These are phyloP conservation scores for Talaromyces islandicus DNA, from an alignment of 2,329 filamentous ascomycete genomes.

Conservation along the genomic window DNA sequence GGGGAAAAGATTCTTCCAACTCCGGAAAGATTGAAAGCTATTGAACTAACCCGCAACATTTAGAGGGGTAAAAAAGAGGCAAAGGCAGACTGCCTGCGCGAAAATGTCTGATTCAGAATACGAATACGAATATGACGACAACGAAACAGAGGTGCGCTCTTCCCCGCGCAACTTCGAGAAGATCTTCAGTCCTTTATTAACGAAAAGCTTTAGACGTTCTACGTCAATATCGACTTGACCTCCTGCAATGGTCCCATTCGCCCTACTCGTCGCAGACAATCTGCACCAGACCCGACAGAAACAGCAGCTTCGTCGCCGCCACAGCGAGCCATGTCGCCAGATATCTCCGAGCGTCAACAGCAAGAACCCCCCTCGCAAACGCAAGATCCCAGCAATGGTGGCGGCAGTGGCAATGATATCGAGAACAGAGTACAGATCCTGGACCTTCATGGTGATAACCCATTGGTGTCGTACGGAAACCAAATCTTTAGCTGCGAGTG, in stretches of 20 bases:
- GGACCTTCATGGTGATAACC: constrained; percentile 70
- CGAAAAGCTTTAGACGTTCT: constrained; percentile 45
- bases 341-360: not conserved
- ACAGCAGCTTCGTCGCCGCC: not conserved
- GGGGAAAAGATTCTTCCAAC: not conserved
- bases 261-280: constrained; percentile 24
- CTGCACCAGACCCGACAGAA: constrained; percentile 16
- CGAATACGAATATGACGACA: constrained; percentile 57
- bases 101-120: constrained; percentile 23
- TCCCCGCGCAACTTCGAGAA: too few relatives aligned
- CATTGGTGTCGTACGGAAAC: constrained; percentile 73
- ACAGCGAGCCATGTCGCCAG: not conserved
- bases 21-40: not conserved
- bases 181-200: not conserved
- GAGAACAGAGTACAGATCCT: constrained; percentile 63
- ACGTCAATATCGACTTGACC: constrained; percentile 55
- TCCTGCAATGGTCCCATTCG: constrained; percentile 36
- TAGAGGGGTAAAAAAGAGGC: not conserved
- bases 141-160: constrained; percentile 41
- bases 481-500: constrained; percentile 74
- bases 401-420: constrained; percentile 7
- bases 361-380: constrained; percentile 14
- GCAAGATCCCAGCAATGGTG: constrained; percentile 32
- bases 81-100: not conserved
- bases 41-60: not conserved